phyloP scores from a whole-genome alignment of 139 green algal species.

The Nannochloris sp. region DNA sequence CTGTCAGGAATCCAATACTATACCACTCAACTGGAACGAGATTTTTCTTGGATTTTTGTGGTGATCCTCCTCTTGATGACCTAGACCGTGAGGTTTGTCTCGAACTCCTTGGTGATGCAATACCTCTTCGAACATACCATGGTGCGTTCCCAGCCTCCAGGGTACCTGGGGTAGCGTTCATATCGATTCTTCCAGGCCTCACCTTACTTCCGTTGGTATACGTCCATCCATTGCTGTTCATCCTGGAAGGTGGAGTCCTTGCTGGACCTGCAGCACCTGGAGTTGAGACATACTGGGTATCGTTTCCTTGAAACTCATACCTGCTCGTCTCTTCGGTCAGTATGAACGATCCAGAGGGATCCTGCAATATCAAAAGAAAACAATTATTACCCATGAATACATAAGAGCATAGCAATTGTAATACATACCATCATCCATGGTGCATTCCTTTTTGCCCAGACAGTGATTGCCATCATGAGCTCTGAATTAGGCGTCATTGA shows the following conservation, averaged over 20 bases:
- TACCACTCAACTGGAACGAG: not conserved
- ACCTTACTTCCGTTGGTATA: constrained; percentile 18
- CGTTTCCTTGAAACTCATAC: constrained; percentile 12
- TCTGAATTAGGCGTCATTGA: constrained; percentile 38
- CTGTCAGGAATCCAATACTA: constrained; percentile 1
- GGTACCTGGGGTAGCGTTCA: constrained; percentile 5
- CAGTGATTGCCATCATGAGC: constrained; percentile 40
- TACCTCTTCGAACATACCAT: constrained; percentile 4
- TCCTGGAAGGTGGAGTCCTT: constrained; percentile 1
- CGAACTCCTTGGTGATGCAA: not conserved
- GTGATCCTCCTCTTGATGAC: not conserved
- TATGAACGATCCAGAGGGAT: not conserved
- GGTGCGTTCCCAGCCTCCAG: not conserved
- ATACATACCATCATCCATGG: constrained; percentile 39
- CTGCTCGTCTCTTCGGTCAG: not conserved
- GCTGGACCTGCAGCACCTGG: constrained; percentile 8
- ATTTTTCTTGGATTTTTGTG: not conserved
- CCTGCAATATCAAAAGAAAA: not conserved
- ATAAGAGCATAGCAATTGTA: constrained; percentile 6
- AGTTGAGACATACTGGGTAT: constrained; percentile 25
- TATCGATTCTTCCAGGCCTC: constrained; percentile 2
- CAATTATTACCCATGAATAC: not conserved
- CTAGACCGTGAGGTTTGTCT: not conserved
- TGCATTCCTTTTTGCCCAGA: constrained; percentile 36
- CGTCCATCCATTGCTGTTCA: constrained; percentile 8